Base-by-base conservation (phyloP, 2,329 filamentous ascomycete species). In the Leptodontidium sp. region DNA sequence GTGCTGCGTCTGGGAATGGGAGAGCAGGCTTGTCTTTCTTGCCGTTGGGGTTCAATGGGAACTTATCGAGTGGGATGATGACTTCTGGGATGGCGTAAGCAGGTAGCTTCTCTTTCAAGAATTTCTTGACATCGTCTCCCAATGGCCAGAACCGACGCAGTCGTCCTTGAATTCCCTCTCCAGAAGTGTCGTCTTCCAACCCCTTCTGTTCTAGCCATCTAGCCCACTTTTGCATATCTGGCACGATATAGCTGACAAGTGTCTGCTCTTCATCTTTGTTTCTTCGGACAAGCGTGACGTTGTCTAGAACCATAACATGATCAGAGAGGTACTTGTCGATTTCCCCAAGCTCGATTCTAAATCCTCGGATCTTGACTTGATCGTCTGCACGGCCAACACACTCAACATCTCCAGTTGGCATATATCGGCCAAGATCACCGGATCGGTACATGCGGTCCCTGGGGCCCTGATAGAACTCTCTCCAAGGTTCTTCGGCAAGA, bases 341-440 rank as follows among this genome's bases (percentile, higher is more conserved):
- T 74, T 98, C 96, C 71, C 91, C 91, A 57, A 98, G 89, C 81
- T 99, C 96, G 74, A 99, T 97, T 70, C 95, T 87, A 85, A 98
- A 98, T 1, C 95, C 95, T 69, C 96, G 91, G 73, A 98, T 95
- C 84, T 98, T 99, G 82, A 98, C 93, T 78, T 98, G 95, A 73
- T 91, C 87, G 77, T 98, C 95, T 29, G 89, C 90, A 68, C 96
- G 87, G 26, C 95, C 95, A 11, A 91, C 90, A 77, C 90, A 92
- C 76, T 92, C 91, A 12, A 93, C 91, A 72, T 91, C 90, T 45
- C 92, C 93, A 8, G 81, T 80, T 1, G 86, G 84, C 63, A 88
- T 87, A 77, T 92, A 94, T 67, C 89, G 84, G 3, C 95, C 95
- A 3, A 99, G 82, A 78, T 98, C 95, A 32, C 95, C 96, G 49